phyloP scores from a whole-genome alignment of 164 flowering plant genomes.

The Aristolochia fimbriata region DNA sequence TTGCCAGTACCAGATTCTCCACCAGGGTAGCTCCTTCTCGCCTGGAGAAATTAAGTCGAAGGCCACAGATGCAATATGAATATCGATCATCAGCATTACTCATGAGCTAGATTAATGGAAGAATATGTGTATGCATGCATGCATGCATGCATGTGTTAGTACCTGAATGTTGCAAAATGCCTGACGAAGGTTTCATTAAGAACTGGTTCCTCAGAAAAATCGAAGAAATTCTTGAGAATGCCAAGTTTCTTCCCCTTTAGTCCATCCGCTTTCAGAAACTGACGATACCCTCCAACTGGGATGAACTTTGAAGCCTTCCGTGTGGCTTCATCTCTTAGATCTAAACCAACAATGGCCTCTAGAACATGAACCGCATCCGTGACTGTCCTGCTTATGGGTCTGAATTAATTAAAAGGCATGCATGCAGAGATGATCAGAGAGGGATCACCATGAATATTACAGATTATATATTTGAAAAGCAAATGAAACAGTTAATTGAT shows the following conservation, averaged over 20 bases:
- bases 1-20: slow-evolving; percentile 32
- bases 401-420: slow-evolving; percentile 9
- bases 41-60: slow-evolving; percentile 8
- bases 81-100: no score
- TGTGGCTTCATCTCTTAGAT: slow-evolving; percentile 42
- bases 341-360: slow-evolving; percentile 58
- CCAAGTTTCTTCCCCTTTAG: slow-evolving; percentile 54
- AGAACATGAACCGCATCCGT: slow-evolving; percentile 61
- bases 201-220: background rate
- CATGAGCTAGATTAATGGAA: no score
- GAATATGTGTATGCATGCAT: no score
- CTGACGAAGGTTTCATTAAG: slow-evolving; percentile 10
- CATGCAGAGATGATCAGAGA: no score
- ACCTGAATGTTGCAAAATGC: slow-evolving; percentile 32
- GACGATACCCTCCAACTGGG: slow-evolving; percentile 53
- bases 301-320: slow-evolving; percentile 30
- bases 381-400: slow-evolving; percentile 68
- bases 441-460: no score
- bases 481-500: no score
- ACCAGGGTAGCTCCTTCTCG: slow-evolving; percentile 29
- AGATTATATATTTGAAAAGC: no score
- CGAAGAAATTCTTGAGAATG: slow-evolving; percentile 14
- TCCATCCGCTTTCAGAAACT: slow-evolving; percentile 44
- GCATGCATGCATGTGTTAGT: background rate
- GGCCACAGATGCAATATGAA: no score